Evolutionary conservation across 2,329 filamentous ascomycete genomes (phyloP).

Genomic region (Monascus ruber): DNA sequence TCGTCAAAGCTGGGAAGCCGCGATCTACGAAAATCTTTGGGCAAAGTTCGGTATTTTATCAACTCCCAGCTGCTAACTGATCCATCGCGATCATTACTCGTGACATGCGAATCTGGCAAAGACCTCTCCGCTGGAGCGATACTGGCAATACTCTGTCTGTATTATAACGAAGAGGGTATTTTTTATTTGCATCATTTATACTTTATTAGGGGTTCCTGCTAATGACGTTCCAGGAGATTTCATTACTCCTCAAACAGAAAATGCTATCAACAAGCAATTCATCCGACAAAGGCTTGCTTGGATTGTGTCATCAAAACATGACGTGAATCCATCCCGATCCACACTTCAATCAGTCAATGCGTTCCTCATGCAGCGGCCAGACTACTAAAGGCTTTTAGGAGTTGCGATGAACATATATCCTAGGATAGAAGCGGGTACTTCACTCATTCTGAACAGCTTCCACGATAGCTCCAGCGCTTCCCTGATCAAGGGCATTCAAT

Average conservation of each 20-base stretch:
- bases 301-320: slow-evolving; percentile 67
- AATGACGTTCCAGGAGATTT: slow-evolving; percentile 18
- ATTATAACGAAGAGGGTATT: slow-evolving; percentile 54
- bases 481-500: slow-evolving; percentile 42
- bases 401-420: background rate
- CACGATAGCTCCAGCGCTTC: slow-evolving; percentile 36
- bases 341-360: slow-evolving; percentile 88
- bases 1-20: slow-evolving; percentile 69
- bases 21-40: slow-evolving; percentile 63
- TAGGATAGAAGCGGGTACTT: background rate
- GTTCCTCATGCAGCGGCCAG: slow-evolving; percentile 56
- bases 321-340: slow-evolving; percentile 70
- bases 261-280: slow-evolving; percentile 55
- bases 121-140: slow-evolving; percentile 71
- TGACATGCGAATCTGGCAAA: slow-evolving; percentile 66
- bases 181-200: slow-evolving; percentile 9
- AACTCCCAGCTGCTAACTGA: slow-evolving; percentile 20
- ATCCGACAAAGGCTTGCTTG: slow-evolving; percentile 70
- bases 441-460: slow-evolving; percentile 36
- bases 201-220: background rate
- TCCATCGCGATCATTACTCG: slow-evolving; percentile 32
- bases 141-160: slow-evolving; percentile 63
- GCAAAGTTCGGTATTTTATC: slow-evolving; percentile 50
- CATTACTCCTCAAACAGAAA: slow-evolving; percentile 13
- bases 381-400: slow-evolving; percentile 13